Percentiles rank a stretch among this genome's conserved stretches.
These are phyloP conservation scores for Scenedesmus sp. DNA, from an alignment of 163 green algal species.

Conservation along the genomic window DNA sequence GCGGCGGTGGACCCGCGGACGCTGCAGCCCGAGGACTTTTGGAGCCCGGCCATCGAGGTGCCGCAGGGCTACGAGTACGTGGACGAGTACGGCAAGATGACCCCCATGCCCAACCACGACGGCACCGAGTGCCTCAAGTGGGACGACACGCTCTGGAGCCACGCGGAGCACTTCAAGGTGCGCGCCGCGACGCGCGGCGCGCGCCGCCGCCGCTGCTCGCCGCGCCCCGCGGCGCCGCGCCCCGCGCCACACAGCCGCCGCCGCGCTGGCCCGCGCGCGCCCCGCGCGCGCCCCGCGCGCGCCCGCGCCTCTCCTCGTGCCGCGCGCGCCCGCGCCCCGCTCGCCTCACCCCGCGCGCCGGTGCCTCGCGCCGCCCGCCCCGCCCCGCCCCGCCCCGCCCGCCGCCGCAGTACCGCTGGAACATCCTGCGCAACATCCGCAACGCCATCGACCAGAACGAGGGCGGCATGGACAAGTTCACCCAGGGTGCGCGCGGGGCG, in stretches of 20 bases:
- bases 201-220: no score
- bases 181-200: neutral
- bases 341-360: neutral
- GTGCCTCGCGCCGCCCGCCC: no score
- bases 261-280: no score
- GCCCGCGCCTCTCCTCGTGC: neutral
- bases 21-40: conserved; percentile 69
- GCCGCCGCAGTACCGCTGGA: conserved; percentile 94
- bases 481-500: conserved; percentile 80
- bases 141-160: conserved; percentile 89
- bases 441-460: conserved; percentile 93
- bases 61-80: conserved; percentile 58
- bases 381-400: no score
- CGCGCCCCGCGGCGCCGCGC: no score
- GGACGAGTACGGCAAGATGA: conserved; percentile 71
- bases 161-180: conserved; percentile 93
- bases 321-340: no score
- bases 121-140: conserved; percentile 91
- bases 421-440: conserved; percentile 89
- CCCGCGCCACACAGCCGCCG: no score
- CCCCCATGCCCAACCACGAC: conserved; percentile 82
- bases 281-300: no score
- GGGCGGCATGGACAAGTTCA: conserved; percentile 97
- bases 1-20: neutral
- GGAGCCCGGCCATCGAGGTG: conserved; percentile 65